Base-by-base conservation (phyloP, 306 rosid genomes). In the Prunus salicina region DNA sequence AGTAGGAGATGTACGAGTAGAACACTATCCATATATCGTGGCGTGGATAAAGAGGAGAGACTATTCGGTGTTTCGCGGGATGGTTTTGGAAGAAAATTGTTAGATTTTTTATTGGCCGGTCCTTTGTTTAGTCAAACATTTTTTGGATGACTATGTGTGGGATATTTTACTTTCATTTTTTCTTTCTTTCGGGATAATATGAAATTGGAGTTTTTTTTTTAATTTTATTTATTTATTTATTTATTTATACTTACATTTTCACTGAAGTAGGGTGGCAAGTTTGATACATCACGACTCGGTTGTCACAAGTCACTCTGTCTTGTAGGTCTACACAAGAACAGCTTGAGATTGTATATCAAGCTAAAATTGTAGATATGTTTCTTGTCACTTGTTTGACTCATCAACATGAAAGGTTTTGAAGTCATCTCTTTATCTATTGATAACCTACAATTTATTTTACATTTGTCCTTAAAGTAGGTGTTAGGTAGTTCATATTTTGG, bases 21-120 rank as follows among this genome's bases (percentile, higher is more conserved):
- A 64, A 38, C 92, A 77, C 89, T 85, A 89, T 89, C 94, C 93
- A 88, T 89, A 82, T 78, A 89, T 78, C 84, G 62, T 66, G 87
- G 82, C 82, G 81, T 28, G 74, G 91, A 91, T 89, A 82, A 82
- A 70, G 41, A 58, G 41, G 45, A n/a, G n/a, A n/a, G n/a, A n/a
- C 0, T 53, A 43, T 51, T 50, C 45, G 12, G 57, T 69, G 43
- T 61, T 51, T 68, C 74, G 69, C 76, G 15, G 5, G 4, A n/a
- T 46, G 5, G 8, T 55, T 14, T 69, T 43, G 6, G 2, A 4
- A 8, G 12, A 52, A 43, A 49, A 16, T 4, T 18, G 16, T 2
- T 8, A 7, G 22, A 62, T 2, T 43, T 4, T 5, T n/a, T 4
- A 15, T 41, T 22, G 64, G 32, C 79, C 47, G 66, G 8, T 4